These are phyloP conservation scores for Taphrina betulina DNA, from an alignment of 1,139 yeast species.

Conservation along the genomic window DNA sequence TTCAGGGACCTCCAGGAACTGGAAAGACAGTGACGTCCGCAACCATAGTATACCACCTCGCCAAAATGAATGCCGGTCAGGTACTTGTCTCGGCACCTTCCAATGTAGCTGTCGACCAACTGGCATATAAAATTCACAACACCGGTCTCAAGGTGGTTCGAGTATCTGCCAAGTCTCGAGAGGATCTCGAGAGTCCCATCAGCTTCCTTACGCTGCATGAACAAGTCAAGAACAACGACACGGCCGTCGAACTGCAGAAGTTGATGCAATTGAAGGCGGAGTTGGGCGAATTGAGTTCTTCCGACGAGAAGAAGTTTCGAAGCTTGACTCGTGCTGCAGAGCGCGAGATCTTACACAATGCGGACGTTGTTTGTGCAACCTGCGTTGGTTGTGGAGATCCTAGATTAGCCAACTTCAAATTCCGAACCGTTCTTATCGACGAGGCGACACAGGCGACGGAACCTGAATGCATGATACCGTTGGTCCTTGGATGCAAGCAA, in stretches of 20 bases:
- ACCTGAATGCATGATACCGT: conserved; percentile 85
- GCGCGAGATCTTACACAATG: conserved; percentile 52
- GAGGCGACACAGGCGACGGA: conserved; percentile 94
- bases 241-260: conserved; percentile 58
- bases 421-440: conserved; percentile 79
- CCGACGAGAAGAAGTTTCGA: conserved; percentile 53
- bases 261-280: conserved; percentile 60
- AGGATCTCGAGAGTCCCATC: conserved; percentile 70
- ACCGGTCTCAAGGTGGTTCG: conserved; percentile 77
- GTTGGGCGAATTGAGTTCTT: conserved; percentile 65
- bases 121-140: conserved; percentile 66
- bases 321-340: conserved; percentile 54
- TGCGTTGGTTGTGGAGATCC: conserved; percentile 89
- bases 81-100: conserved; percentile 93
- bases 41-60: conserved; percentile 75
- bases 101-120: conserved; percentile 90
- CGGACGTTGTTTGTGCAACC: conserved; percentile 84
- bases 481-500: conserved; percentile 85
- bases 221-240: conserved; percentile 50
- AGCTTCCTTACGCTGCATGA: conserved; percentile 57
- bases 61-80: conserved; percentile 56
- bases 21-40: conserved; percentile 96
- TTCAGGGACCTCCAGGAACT: conserved; percentile 89
- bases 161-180: conserved; percentile 72
- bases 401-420: conserved; percentile 56